phyloP scores from a whole-genome alignment of 139 green algal species.

The Chlorella sp. region DNA sequence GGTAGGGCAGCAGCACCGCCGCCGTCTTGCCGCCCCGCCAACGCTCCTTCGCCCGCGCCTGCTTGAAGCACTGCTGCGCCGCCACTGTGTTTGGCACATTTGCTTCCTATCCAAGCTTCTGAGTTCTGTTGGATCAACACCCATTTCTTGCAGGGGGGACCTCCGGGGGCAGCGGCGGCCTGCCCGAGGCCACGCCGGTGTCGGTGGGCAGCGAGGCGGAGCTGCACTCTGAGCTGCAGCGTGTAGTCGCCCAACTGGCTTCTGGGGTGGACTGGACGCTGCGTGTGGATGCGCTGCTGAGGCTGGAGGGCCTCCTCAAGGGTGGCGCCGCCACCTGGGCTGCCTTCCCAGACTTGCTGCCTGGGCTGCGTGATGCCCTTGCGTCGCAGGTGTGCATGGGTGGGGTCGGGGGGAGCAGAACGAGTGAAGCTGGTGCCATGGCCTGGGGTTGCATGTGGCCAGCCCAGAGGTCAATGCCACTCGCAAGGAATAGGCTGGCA shows the following conservation, averaged over 20 bases:
- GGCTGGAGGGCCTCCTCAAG: slow-evolving; percentile 72
- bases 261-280: slow-evolving; percentile 53
- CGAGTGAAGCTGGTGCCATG: no score
- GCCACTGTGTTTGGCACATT: no score
- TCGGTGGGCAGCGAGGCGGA: slow-evolving; percentile 59
- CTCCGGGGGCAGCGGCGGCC: background rate
- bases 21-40: background rate
- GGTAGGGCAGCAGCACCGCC: background rate
- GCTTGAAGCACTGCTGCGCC: background rate
- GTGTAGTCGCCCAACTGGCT: slow-evolving; percentile 45
- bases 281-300: slow-evolving; percentile 66
- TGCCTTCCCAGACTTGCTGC: slow-evolving; percentile 59
- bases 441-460: background rate
- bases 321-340: slow-evolving; percentile 58
- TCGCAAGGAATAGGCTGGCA: no score
- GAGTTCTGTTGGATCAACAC: no score
- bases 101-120: no score
- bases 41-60: background rate
- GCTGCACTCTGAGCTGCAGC: slow-evolving; percentile 62
- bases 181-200: slow-evolving; percentile 46
- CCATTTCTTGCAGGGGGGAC: no score
- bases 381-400: slow-evolving; percentile 27
- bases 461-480: no score
- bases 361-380: slow-evolving; percentile 44
- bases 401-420: no score